Evolutionary conservation across 2,329 filamentous ascomycete genomes (phyloP).

Genomic region (Alternaria sp.): DNA sequence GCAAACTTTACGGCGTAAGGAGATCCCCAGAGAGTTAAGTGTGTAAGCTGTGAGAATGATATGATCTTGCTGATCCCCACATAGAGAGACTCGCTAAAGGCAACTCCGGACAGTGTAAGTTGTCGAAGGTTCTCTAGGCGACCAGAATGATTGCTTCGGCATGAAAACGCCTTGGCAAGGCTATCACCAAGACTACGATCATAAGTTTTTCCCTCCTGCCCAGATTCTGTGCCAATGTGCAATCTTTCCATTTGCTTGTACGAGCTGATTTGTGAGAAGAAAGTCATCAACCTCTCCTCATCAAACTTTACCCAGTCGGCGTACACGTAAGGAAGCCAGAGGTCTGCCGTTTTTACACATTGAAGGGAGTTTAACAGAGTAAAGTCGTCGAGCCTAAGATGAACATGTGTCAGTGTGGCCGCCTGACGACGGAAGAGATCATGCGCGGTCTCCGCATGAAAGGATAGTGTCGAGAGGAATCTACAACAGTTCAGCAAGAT

Average conservation of each 20-base stretch:
- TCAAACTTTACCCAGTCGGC: not conserved
- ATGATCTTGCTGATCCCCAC: not conserved
- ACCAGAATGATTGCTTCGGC: not conserved
- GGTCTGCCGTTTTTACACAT: not conserved
- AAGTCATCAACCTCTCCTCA: not conserved
- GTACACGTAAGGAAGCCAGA: not conserved
- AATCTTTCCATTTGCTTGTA: not conserved
- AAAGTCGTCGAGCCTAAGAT: not conserved
- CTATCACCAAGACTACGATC: not conserved
- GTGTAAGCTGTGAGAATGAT: not conserved
- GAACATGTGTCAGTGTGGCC: not conserved
- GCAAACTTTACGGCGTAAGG: not conserved
- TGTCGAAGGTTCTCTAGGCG: slow-evolving; percentile 1
- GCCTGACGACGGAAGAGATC: not conserved
- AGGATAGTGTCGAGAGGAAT: not conserved
- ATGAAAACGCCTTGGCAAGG: not conserved
- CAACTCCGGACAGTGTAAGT: not conserved
- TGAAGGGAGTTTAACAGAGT: not conserved
- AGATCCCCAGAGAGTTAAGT: not conserved
- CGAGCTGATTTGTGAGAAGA: not conserved
- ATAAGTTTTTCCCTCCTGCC: not conserved
- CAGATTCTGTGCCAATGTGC: not conserved
- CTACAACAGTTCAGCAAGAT: not conserved
- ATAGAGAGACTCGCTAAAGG: not conserved
- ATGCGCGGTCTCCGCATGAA: not conserved